Evolutionary conservation across 331 rosid genomes (phyloP), one percentile per base, ranked within the genome.

Genomic region (Ulmus americana): DNA sequence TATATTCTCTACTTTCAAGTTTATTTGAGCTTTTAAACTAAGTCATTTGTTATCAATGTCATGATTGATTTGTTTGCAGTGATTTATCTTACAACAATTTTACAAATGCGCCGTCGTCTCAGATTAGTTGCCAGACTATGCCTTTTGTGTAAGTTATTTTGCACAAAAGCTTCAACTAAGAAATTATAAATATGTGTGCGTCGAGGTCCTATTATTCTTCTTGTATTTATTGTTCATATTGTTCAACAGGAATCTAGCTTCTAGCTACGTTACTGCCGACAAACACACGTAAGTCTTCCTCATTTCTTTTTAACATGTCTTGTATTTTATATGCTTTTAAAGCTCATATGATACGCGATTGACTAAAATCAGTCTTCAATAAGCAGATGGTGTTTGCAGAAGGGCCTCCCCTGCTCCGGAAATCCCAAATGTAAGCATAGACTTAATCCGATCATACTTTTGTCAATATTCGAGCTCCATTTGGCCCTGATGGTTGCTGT

Each of bases 71-170:
- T 66, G 54, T 66, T 67, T 84, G 49, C 87, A 89, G 96, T 41
- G 95, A 89, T 76, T 68, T 89, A 76, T 89, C 96, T 57, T 82
- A 77, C 77, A 89, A 89, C 76, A 84, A 86, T 59, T 86, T 89
- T 67, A 82, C 86, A 28, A 28, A 2, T 28, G 3, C 35, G 0
- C 77, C 71, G 56, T 63, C 83, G 50, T 44, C 74, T 64, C 50
- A 67, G 4, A 0, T 12, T 60, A 40, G 41, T 65, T 89, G 90
- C 67, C 58, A 63, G 39, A 51, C 41, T 55, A 64, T 59, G 43
- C 14, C 57, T 28, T 28, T 3, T 47, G 81, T 84, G 96, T 89
- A 82, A 82, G 95, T 71, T 64, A 38, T 0, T 45, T 39, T 60
- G 45, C 4, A 42, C 1, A 35, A 47, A 35, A 45, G 59, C 22